Conservation (phyloP, 1,284 basidiomycete species). For the Apiotrichum montevideense region DNA sequence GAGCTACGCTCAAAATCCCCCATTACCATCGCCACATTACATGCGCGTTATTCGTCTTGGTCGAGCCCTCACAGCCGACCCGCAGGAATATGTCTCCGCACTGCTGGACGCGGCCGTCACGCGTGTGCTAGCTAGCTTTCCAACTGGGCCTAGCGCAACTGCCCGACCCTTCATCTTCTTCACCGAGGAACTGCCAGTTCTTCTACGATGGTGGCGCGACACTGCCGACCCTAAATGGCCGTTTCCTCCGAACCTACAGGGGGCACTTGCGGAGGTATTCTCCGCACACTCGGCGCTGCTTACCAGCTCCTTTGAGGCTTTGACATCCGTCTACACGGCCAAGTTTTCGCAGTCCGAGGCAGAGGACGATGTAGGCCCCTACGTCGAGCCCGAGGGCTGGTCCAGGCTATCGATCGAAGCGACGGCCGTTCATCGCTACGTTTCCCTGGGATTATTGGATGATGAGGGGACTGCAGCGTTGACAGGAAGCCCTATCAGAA, state of each 20-base stretch:
- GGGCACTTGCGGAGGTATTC: slow-evolving; percentile 8
- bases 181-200: slow-evolving; percentile 26
- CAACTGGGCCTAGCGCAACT: neutral
- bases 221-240: slow-evolving; percentile 23
- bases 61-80: slow-evolving; percentile 9
- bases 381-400: slow-evolving; percentile 36
- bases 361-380: slow-evolving; percentile 31
- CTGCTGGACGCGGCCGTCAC: slow-evolving; percentile 9
- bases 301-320: slow-evolving; percentile 3
- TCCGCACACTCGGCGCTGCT: slow-evolving; percentile 5
- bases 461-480: slow-evolving; percentile 16
- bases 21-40: slow-evolving; percentile 10
- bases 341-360: slow-evolving; percentile 19
- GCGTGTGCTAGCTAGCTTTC: neutral
- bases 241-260: slow-evolving; percentile 21
- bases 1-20: slow-evolving; percentile 4
- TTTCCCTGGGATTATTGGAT: slow-evolving; percentile 25
- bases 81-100: slow-evolving; percentile 11
- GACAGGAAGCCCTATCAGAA: slow-evolving; percentile 16
- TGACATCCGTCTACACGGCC: slow-evolving; percentile 12
- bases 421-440: slow-evolving; percentile 22
- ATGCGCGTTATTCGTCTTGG: slow-evolving; percentile 11
- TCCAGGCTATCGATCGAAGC: slow-evolving; percentile 25
- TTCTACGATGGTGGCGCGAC: slow-evolving; percentile 36
- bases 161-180: slow-evolving; percentile 22